These are phyloP conservation scores for Alternaria alternata DNA, from an alignment of 2,329 filamentous ascomycete genomes.

Conservation along the genomic window DNA sequence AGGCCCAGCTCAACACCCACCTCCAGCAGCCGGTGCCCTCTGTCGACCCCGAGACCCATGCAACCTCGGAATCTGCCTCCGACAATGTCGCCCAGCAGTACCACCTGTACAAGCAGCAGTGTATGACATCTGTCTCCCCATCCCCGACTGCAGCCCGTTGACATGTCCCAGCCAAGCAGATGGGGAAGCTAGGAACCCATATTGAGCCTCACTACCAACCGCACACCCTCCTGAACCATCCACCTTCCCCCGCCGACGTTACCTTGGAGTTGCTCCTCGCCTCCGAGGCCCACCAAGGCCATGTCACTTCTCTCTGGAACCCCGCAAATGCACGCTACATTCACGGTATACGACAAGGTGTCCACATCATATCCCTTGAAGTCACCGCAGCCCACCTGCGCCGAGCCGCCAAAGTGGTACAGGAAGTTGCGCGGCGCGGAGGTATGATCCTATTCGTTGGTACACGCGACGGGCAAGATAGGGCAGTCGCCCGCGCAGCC, in stretches of 20 bases:
- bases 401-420: slow-evolving; percentile 90
- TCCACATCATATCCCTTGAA: slow-evolving; percentile 94
- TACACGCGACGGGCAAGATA: slow-evolving; percentile 81
- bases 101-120: slow-evolving; percentile 53
- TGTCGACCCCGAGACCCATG: slow-evolving; percentile 31
- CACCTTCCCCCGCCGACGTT: slow-evolving; percentile 79
- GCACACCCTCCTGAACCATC: slow-evolving; percentile 71
- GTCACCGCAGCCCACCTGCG: slow-evolving; percentile 86
- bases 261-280: slow-evolving; percentile 82
- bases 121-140: slow-evolving; percentile 22
- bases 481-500: slow-evolving; percentile 82
- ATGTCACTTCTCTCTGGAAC: slow-evolving; percentile 92
- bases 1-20: slow-evolving; percentile 46
- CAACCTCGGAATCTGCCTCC: slow-evolving; percentile 18
- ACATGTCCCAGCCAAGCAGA: slow-evolving; percentile 43
- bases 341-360: slow-evolving; percentile 83
- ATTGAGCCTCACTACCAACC: slow-evolving; percentile 68
- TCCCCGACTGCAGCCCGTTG: slow-evolving; percentile 6
- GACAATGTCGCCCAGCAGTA: slow-evolving; percentile 52
- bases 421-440: slow-evolving; percentile 81
- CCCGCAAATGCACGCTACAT: slow-evolving; percentile 94
- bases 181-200: slow-evolving; percentile 49
- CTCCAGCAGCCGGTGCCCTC: slow-evolving; percentile 26
- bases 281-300: slow-evolving; percentile 70
- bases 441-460: slow-evolving; percentile 92